phyloP scores from a whole-genome alignment of 805 yeast genomes.

The Debaryomyces prosopidis region DNA sequence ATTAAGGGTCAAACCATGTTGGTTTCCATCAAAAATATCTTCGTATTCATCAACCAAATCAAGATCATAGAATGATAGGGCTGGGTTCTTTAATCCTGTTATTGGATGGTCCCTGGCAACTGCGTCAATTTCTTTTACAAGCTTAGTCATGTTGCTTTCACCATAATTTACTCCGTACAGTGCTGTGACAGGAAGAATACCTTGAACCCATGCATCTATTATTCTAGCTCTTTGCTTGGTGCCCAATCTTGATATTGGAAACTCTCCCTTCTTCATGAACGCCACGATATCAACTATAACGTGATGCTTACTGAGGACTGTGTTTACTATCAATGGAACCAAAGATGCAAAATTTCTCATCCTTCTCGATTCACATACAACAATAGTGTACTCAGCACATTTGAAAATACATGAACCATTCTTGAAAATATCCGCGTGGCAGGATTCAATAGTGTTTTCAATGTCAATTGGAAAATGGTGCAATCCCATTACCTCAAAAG shows the following conservation, averaged over 20 bases:
- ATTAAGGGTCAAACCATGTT: slow-evolving; percentile 33
- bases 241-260: slow-evolving; percentile 71
- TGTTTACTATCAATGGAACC: slow-evolving; percentile 80
- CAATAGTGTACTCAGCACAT: slow-evolving; percentile 75
- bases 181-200: slow-evolving; percentile 42
- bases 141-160: slow-evolving; percentile 59
- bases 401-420: slow-evolving; percentile 68
- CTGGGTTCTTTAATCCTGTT: slow-evolving; percentile 43
- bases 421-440: slow-evolving; percentile 58
- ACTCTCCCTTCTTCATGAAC: slow-evolving; percentile 63
- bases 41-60: slow-evolving; percentile 18
- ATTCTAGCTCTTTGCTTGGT: slow-evolving; percentile 75
- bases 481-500: slow-evolving; percentile 88
- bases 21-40: slow-evolving; percentile 32
- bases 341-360: slow-evolving; percentile 61
- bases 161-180: slow-evolving; percentile 62
- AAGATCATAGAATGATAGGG: slow-evolving; percentile 38
- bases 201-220: slow-evolving; percentile 53
- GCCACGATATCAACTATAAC: slow-evolving; percentile 81
- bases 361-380: slow-evolving; percentile 66
- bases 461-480: slow-evolving; percentile 89
- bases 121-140: slow-evolving; percentile 54
- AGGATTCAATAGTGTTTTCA: slow-evolving; percentile 51
- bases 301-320: slow-evolving; percentile 77
- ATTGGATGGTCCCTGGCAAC: slow-evolving; percentile 41